Base-by-base conservation (phyloP, 148 eudicot genomes). In the Arctostaphylos glauca region DNA sequence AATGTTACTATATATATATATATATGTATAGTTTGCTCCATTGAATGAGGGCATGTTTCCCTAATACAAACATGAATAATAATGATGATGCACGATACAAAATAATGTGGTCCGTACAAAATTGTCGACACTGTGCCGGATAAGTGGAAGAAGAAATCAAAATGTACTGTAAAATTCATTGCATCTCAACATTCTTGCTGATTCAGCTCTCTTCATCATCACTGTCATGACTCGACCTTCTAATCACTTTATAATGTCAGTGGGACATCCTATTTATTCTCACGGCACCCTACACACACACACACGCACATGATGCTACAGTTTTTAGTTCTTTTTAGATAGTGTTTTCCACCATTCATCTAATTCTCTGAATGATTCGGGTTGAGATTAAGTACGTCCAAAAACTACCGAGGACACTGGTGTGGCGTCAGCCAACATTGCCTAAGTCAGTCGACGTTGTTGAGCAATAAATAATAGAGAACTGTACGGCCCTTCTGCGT, bases 11-110 rank as follows among this genome's bases (percentile, higher is more conserved):
- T 31, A 1, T 31, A 31, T 31, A 31, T 31, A 31, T 48, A 38
- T 70, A 6, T 43, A 8, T 4, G 6, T 14, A 0, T 14, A 21
- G 3, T 23, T 13, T 52, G 47, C 79, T 76, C 21, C 46, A 76
- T 31, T 76, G 79, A 74, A 76, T 76, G 2, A 75, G 46, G 62
- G 62, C 79, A 76, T 76, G 79, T 25, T 76, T 76, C 79, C 62
- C 60, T 23, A 14, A 21, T n/a, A 21, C 55, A 3, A 49, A 49
- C 77, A 76, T 52, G 46, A 13, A 31, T 31, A 31, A 31, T 31
- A 31, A n/a, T 12, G 60, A 76, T 75, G 44, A 52, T 53, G 16
- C 71, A 25, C 31, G 71, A 15, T 64, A 23, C 70, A 23, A 23
- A 64, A 64, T 66, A 66, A 25, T 66, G 43, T 4, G 44, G 71